Conservation (phyloP, 2,329 filamentous ascomycete species). For the Pyricularia pennisetigena region DNA sequence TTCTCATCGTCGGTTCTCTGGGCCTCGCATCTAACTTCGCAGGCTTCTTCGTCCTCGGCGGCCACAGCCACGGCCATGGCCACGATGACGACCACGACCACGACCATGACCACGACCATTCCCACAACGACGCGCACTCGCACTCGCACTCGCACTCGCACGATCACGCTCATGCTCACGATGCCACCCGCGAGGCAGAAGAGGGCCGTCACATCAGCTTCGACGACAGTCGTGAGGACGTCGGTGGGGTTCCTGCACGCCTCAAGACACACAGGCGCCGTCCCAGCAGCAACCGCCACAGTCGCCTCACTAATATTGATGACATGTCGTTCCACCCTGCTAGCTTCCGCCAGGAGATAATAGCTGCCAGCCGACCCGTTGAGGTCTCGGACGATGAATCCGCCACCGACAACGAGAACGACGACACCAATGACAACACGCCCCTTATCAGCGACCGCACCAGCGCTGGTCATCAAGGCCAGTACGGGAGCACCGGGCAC, state of each 20-base stretch:
- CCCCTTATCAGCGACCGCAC: constrained; percentile 21
- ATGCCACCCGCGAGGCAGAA: constrained; percentile 9
- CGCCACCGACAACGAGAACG: constrained; percentile 19
- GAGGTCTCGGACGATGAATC: constrained; percentile 36
- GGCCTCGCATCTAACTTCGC: constrained; percentile 83
- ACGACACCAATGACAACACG: constrained; percentile 21
- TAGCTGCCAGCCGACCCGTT: constrained; percentile 63
- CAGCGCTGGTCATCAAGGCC: background rate
- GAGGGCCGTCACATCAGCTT: constrained; percentile 11
- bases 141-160: constrained; percentile 17
- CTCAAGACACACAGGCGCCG: constrained; percentile 33
- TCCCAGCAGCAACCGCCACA: constrained; percentile 38
- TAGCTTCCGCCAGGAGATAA: constrained; percentile 86
- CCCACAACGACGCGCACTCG: constrained; percentile 21
- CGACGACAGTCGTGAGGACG: constrained; percentile 7
- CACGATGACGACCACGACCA: constrained; percentile 36
- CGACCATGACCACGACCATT: constrained; percentile 23
- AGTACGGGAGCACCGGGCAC: background rate
- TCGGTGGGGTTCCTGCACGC: constrained; percentile 13
- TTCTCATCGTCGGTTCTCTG: constrained; percentile 79
- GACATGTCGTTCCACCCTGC: constrained; percentile 82
- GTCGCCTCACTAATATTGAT: constrained; percentile 54
- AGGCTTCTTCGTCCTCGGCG: constrained; percentile 84
- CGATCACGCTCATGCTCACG: constrained; percentile 19
- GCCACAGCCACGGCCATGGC: constrained; percentile 76